A percentile compares a stretch with the other conserved stretches of the same genome.
phyloP scores from a whole-genome alignment of 1,284 basidiomycete species.

The Tilletia horrida region DNA sequence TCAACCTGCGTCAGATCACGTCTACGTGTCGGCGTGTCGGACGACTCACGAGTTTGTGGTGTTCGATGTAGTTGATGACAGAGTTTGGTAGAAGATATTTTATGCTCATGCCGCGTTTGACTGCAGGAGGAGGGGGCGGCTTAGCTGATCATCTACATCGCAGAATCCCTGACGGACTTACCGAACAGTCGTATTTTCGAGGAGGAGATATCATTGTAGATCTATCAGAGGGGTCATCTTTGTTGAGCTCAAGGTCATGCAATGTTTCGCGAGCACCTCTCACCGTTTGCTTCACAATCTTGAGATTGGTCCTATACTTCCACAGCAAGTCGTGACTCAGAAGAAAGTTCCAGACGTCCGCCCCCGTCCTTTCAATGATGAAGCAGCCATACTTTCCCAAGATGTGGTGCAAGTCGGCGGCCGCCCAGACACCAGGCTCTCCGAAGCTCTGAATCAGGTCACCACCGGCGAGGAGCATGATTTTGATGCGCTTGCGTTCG shows the following conservation, averaged over 20 bases:
- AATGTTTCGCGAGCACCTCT: too few species aligned
- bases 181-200: slow-evolving; percentile 69
- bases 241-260: neutral
- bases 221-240: slow-evolving; percentile 55
- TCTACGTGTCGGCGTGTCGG: neutral
- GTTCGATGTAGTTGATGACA: slow-evolving; percentile 92
- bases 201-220: slow-evolving; percentile 96
- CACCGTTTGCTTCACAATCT: slow-evolving; percentile 67
- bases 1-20: neutral
- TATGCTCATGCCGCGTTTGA: slow-evolving; percentile 69
- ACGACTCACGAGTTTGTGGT: slow-evolving; percentile 60
- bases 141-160: too few species aligned
- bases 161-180: neutral
- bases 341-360: slow-evolving; percentile 71
- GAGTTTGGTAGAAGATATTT: slow-evolving; percentile 84
- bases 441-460: slow-evolving; percentile 98
- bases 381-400: slow-evolving; percentile 88
- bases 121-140: neutral
- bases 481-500: slow-evolving; percentile 56
- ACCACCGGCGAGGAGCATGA: slow-evolving; percentile 94
- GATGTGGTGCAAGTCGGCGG: slow-evolving; percentile 92
- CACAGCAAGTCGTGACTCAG: slow-evolving; percentile 62
- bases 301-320: slow-evolving; percentile 72
- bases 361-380: slow-evolving; percentile 91
- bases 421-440: slow-evolving; percentile 97